Evolutionary conservation across 2,329 filamentous ascomycete genomes (phyloP).

Genomic region (Sporothrix euskadiensis): DNA sequence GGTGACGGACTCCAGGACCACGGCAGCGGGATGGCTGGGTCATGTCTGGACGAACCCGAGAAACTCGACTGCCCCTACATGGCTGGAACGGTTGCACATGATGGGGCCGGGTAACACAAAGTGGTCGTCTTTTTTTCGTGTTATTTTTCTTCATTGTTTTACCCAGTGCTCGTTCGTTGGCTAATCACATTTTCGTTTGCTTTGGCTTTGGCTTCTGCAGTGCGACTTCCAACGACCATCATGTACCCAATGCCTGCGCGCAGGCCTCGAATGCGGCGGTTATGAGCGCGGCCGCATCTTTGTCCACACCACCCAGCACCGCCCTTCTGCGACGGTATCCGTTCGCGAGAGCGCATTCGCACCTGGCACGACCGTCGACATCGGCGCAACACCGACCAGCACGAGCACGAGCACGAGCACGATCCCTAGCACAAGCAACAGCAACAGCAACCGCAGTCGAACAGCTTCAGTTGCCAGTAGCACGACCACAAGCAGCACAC

Average conservation of each 20-base stretch:
- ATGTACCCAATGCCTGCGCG: slow-evolving; percentile 34
- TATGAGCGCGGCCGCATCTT: slow-evolving; percentile 36
- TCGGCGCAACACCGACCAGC: neutral
- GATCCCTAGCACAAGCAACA: neutral
- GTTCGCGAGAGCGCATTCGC: slow-evolving; percentile 27
- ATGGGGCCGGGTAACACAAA: neutral
- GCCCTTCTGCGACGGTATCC: slow-evolving; percentile 15
- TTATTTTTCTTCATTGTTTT: neutral
- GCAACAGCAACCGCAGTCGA: slow-evolving; percentile 6
- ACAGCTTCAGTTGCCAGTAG: neutral
- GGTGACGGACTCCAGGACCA: slow-evolving; percentile 1
- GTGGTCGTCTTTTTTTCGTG: neutral
- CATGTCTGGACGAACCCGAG: neutral
- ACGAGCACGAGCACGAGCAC: neutral
- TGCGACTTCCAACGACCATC: slow-evolving; percentile 35
- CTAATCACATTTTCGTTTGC: slow-evolving; percentile 8
- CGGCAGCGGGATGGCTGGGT: slow-evolving; percentile 1
- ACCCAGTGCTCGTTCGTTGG: neutral
- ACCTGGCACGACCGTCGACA: slow-evolving; percentile 17
- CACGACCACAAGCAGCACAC: neutral
- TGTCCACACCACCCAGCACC: slow-evolving; percentile 31
- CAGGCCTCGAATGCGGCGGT: slow-evolving; percentile 33
- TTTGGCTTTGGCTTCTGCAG: slow-evolving; percentile 23
- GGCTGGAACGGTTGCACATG: slow-evolving; percentile 13
- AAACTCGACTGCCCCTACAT: neutral